Percentiles rank a stretch among this genome's conserved stretches.
Evolutionary conservation across 1,284 basidiomycete species (phyloP).

Genomic region (Microbotryomycetes sp.): DNA sequence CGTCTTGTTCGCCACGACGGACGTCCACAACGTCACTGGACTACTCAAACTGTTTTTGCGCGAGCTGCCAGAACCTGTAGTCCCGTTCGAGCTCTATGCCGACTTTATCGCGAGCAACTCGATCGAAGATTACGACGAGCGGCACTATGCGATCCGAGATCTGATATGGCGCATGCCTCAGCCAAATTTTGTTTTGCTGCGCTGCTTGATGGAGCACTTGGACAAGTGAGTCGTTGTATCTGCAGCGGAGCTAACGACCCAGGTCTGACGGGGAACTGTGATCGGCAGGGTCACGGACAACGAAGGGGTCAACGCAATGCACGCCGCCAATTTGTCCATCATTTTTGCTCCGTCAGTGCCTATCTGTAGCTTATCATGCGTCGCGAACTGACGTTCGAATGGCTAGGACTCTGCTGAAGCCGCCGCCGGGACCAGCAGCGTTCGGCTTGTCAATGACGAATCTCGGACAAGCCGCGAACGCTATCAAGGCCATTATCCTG

Average conservation of each 20-base stretch:
- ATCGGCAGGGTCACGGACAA: conserved; percentile 63
- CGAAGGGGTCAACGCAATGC: conserved; percentile 79
- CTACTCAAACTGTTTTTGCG: conserved; percentile 76
- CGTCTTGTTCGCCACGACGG: conserved; percentile 43
- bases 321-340: conserved; percentile 67
- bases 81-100: conserved; percentile 60
- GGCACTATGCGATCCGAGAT: conserved; percentile 55
- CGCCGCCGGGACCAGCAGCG: conserved; percentile 57
- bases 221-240: conserved; percentile 62
- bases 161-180: conserved; percentile 61
- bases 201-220: conserved; percentile 68
- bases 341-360: conserved; percentile 58
- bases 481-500: conserved; percentile 67
- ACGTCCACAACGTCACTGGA: conserved; percentile 72
- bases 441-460: conserved; percentile 65
- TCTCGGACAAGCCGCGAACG: conserved; percentile 63
- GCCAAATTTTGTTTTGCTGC: conserved; percentile 64
- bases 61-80: conserved; percentile 64
- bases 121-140: conserved; percentile 58
- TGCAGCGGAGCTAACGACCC: too few species aligned
- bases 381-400: too few species aligned
- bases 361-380: not conserved
- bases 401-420: conserved; percentile 48
- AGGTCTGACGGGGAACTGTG: too few species aligned
- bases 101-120: conserved; percentile 61